A percentile compares a stretch with the other conserved stretches of the same genome.
These are phyloP conservation scores for Pascua guehoae DNA, from an alignment of 1,284 basidiomycete species.

Conservation along the genomic window DNA sequence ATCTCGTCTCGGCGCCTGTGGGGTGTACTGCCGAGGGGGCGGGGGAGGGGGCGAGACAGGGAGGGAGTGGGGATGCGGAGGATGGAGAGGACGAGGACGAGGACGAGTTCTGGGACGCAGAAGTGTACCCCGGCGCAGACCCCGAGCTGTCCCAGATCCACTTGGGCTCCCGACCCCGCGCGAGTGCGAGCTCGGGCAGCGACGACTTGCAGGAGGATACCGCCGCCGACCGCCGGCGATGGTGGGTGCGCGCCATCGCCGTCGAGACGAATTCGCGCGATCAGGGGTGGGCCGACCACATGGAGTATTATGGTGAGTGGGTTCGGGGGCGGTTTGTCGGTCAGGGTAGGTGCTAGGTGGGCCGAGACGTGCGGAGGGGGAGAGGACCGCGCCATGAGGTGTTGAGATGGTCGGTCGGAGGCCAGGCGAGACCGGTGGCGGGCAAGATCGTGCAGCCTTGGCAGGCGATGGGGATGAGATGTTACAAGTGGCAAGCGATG, in stretches of 20 bases:
- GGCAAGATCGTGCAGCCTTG: too few species aligned
- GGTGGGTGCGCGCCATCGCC: conserved; percentile 28
- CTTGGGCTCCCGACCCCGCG: too few species aligned
- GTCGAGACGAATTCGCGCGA: conserved; percentile 36
- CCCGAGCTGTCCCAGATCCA: neutral
- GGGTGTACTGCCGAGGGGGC: conserved; percentile 21
- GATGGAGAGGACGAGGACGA: conserved; percentile 3
- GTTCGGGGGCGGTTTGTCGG: too few species aligned
- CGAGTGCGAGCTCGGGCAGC: neutral
- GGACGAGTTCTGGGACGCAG: neutral
- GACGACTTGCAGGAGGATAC: neutral
- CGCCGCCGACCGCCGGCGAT: neutral
- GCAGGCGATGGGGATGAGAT: too few species aligned
- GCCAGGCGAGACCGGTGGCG: too few species aligned
- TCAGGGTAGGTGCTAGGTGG: too few species aligned
- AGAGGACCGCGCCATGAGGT: too few species aligned
- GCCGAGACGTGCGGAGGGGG: too few species aligned
- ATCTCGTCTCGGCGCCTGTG: conserved; percentile 26
- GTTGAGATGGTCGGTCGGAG: too few species aligned
- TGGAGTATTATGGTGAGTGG: conserved; percentile 32
- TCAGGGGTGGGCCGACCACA: conserved; percentile 36
- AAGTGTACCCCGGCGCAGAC: neutral
- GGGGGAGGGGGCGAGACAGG: neutral
- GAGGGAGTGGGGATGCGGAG: neutral
- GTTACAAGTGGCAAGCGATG: too few species aligned